Base-by-base conservation (phyloP, 805 yeast species). In the Ogataea ganodermae region DNA sequence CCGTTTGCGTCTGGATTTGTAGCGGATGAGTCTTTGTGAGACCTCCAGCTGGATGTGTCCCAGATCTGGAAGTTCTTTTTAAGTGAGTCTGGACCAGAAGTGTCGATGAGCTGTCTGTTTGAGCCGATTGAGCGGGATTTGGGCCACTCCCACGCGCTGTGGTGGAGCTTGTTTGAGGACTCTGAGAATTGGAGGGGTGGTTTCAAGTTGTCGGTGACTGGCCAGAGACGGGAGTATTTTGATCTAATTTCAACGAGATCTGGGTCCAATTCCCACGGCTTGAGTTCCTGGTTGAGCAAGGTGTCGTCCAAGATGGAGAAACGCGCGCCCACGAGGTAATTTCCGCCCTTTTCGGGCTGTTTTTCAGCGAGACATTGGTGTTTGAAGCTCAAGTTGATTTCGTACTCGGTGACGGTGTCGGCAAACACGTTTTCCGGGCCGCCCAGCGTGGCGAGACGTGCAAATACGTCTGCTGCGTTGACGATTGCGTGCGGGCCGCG, bases 281-380 rank as follows among this genome's bases (percentile, higher is more conserved):
- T 44, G 27, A 60, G 51, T 7, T 55, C 56, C 5, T 41, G 21
- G 36, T 58, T 59, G 30, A 58, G 48, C 1, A 56, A 12, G 4
- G 58, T 22, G 32, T 58, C 64, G 42, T 57, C 61, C 14, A 59
- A 26, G 10, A 58, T 40, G 1, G 63, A 58, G 22, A 59, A 48
- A 18, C 60, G 40, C 7, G 56, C 33, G 1, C 62, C 63, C 2
- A 56, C 31, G n/a, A 56, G 38, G n/a, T 47, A 44, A 16, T 33
- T 21, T 10, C 35, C 35, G 22, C 35, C 24, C 17, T 43, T 21
- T 20, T 37, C 37, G 2, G 40, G 30, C 4, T 49, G 41, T 8
- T 41, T n/a, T 8, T 32, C 37, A 2, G 40, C 24, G 3, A 52
- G 38, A 44, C 56, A 52, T 16, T 49, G 48, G 30, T 48, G 42